Evolutionary conservation across 1,139 yeast species (phyloP).

Genomic region (Pichia sp.): DNA sequence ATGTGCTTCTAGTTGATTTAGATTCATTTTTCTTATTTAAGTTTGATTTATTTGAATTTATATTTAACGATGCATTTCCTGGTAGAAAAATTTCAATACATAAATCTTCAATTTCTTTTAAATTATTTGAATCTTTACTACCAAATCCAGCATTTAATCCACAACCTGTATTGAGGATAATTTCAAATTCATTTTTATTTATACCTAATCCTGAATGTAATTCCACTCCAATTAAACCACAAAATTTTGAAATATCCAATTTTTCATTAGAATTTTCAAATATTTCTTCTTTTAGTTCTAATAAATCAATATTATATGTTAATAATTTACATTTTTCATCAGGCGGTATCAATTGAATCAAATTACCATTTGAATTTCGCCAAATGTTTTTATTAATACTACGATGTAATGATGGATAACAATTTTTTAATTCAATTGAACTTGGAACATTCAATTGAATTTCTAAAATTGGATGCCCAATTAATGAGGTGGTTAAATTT

Average conservation of each 20-base stretch:
- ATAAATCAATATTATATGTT: slow-evolving; percentile 54
- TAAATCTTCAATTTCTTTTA: slow-evolving; percentile 53
- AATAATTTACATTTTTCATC: slow-evolving; percentile 70
- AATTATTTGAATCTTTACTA: slow-evolving; percentile 30
- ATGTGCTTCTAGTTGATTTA: not conserved
- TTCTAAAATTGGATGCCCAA: slow-evolving; percentile 71
- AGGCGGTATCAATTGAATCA: slow-evolving; percentile 74
- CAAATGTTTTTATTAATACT: slow-evolving; percentile 48
- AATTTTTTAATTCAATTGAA: slow-evolving; percentile 34
- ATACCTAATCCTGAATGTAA: slow-evolving; percentile 56
- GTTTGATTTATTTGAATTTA: slow-evolving; percentile 6
- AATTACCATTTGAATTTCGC: slow-evolving; percentile 33
- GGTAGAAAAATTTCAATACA: slow-evolving; percentile 40
- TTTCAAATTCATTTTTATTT: slow-evolving; percentile 67
- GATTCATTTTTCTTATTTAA: not conserved
- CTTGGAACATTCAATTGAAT: slow-evolving; percentile 43
- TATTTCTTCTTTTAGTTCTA: slow-evolving; percentile 16
- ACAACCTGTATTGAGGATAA: slow-evolving; percentile 44
- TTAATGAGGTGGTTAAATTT: slow-evolving; percentile 57
- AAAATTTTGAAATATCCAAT: slow-evolving; percentile 25
- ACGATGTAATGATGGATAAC: slow-evolving; percentile 51
- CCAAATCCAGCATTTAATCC: slow-evolving; percentile 29
- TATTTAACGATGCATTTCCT: slow-evolving; percentile 14
- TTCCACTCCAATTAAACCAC: slow-evolving; percentile 58
- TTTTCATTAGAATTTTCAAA: slow-evolving; percentile 5